Evolutionary conservation across 2,329 filamentous ascomycete genomes (phyloP), one percentile per base, ranked within the genome.

Genomic region (Bipolaris bicolor): DNA sequence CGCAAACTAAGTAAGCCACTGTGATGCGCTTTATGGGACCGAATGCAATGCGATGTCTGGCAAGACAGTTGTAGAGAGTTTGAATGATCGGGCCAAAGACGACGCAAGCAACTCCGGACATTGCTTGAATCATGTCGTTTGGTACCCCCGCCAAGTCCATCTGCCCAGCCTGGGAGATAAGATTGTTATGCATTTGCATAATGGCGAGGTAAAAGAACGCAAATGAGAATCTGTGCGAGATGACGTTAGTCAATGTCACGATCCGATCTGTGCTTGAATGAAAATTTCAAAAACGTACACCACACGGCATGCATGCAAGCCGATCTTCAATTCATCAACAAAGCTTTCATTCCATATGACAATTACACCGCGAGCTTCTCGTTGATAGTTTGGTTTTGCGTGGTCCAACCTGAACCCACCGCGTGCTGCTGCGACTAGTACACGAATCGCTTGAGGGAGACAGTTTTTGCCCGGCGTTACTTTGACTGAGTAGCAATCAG

Each of bases 171-270:
- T 74, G 71, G 45, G 70, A 60, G 59, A 68, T 45, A 58, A 66
- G 57, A 39, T 75, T 73, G 65, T 68, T 72, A 49, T 57, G 57
- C 57, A 69, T 67, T 58, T 74, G 72, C 18, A 67, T 68, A 16
- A 60, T 62, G 47, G 60, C 61, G 10, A 73, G 55, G 43, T 66
- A 73, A 61, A 72, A 73, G 51, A 72, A 65, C 5, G 54, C 66
- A n/a, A 69, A 55, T 22, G 65, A 70, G 43, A 36, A 39, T 20
- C 7, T n/a, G n/a, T n/a, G 37, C 41, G 40, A 49, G 47, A 40
- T 29, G 41, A 24, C 49, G 50, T 44, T 26, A 26, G 13, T 10
- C 13, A 20, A 52, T 5, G 24, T 5, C 16, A 10, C 3, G 5
- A 33, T 7, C 10, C 22, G n/a, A 46, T 16, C 16, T 20, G 33